Conservation (phyloP, 345 rosid genomes). For the Kernera saxatilis region DNA sequence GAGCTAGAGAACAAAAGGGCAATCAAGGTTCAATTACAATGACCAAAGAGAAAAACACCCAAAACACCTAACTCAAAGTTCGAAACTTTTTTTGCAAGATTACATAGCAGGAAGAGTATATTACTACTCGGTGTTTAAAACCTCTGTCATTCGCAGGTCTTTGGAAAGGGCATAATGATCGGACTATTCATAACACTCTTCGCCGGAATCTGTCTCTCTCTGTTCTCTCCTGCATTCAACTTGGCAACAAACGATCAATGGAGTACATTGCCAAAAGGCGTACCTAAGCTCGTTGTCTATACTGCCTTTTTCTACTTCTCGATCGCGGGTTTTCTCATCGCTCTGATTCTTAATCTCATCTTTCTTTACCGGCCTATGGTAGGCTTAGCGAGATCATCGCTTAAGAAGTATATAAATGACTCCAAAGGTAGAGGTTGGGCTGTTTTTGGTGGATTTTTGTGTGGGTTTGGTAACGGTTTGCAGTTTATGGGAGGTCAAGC, state of each 20-base stretch:
- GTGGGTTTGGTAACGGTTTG: conserved; percentile 82
- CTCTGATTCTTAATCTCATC: conserved; percentile 47
- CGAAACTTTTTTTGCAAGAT: not conserved
- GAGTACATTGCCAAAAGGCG: conserved; percentile 63
- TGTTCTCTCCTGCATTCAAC: conserved; percentile 85
- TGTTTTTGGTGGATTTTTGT: conserved; percentile 61
- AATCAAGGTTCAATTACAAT: conserved; percentile 52
- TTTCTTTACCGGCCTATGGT: conserved; percentile 68
- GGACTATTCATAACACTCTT: conserved; percentile 58
- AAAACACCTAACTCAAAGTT: conserved; percentile 11
- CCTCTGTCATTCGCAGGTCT: conserved; percentile 43
- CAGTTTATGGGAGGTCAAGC: conserved; percentile 94
- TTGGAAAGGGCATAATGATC: conserved; percentile 54
- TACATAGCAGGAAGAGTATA: not conserved
- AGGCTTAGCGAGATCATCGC: conserved; percentile 51
- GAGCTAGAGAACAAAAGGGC: conserved; percentile 65
- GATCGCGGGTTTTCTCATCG: conserved; percentile 50
- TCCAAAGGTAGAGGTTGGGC: conserved; percentile 84
- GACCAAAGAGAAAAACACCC: conserved; percentile 19
- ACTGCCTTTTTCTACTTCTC: conserved; percentile 85
- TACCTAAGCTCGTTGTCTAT: conserved; percentile 60
- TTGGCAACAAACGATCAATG: conserved; percentile 83
- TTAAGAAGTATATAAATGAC: conserved; percentile 54
- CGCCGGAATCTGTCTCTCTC: conserved; percentile 66
- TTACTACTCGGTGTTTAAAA: not conserved